Evolutionary conservation across 2,329 filamentous ascomycete genomes (phyloP).

Genomic region (Seiridium unicorne): DNA sequence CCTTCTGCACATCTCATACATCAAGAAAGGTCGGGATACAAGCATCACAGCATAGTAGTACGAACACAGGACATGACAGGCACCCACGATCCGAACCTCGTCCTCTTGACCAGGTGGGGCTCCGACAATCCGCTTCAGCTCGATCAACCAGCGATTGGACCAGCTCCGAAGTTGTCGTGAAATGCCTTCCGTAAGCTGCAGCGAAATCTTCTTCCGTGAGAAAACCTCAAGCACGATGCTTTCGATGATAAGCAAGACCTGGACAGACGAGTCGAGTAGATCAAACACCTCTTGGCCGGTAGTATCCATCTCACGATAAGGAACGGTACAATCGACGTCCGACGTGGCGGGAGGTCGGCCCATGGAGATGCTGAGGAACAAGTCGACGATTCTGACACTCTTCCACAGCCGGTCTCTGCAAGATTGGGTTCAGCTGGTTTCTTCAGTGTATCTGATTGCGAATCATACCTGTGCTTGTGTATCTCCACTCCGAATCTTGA

Average conservation of each 20-base stretch:
- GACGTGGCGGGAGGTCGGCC: constrained; percentile 52
- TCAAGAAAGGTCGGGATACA: constrained; percentile 53
- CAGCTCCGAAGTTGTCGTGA: constrained; percentile 51
- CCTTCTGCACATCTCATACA: constrained; percentile 51
- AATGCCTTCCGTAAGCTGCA: constrained; percentile 52
- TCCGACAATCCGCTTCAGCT: constrained; percentile 37
- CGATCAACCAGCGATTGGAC: constrained; percentile 46
- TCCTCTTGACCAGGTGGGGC: constrained; percentile 18
- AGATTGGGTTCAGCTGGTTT: background rate
- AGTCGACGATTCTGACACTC: constrained; percentile 49
- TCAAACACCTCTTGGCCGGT: constrained; percentile 39
- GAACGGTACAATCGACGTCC: constrained; percentile 53
- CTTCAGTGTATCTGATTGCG: background rate
- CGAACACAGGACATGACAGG: constrained; percentile 49
- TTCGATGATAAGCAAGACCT: constrained; percentile 51
- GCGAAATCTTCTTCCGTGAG: constrained; percentile 50
- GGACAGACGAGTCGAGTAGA: constrained; percentile 49
- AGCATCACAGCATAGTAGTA: constrained; percentile 60
- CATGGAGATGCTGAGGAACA: constrained; percentile 54
- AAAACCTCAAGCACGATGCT: constrained; percentile 51
- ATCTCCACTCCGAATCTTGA: constrained; percentile 44
- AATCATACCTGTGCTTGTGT: constrained; percentile 34
- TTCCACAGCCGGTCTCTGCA: constrained; percentile 50
- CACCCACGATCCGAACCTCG: constrained; percentile 37
- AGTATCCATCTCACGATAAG: constrained; percentile 36